Conservation (phyloP, 345 rosid species). For the Gossypium stocksii region DNA sequence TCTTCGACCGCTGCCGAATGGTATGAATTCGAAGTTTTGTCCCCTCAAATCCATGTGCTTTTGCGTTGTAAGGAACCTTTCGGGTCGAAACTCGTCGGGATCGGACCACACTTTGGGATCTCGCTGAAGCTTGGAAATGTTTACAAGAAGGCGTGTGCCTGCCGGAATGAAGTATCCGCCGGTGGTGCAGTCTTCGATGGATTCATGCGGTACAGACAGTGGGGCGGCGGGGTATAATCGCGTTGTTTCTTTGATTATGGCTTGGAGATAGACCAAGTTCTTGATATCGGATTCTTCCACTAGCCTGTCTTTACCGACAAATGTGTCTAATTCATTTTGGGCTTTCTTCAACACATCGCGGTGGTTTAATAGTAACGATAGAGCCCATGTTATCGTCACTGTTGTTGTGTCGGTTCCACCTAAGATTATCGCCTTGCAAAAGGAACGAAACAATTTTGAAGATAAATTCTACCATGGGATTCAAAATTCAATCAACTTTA, state of each 20-base stretch:
- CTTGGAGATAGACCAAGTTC: constrained; percentile 30
- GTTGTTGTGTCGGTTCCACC: constrained; percentile 24
- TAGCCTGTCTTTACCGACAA: constrained; percentile 20
- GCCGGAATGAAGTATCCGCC: constrained; percentile 28
- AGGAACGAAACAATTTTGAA: too few relatives aligned
- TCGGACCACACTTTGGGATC: constrained; percentile 33
- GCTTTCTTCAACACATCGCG: constrained; percentile 6
- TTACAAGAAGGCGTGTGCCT: constrained; percentile 18
- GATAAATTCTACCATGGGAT: too few relatives aligned
- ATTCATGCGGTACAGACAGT: constrained; percentile 25
- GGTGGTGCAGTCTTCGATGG: constrained; percentile 22
- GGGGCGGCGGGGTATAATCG: constrained; percentile 33
- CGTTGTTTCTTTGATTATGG: constrained; percentile 35
- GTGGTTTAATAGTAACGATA: constrained; percentile 21
- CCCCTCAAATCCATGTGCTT: constrained; percentile 17
- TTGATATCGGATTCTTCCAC: constrained; percentile 27
- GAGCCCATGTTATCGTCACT: constrained; percentile 26
- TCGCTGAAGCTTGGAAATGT: constrained; percentile 23
- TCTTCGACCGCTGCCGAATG: constrained; percentile 42
- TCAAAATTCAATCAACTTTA: too few relatives aligned
- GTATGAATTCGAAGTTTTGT: constrained; percentile 28
- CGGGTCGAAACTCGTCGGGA: constrained; percentile 30
- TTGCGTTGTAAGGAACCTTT: constrained; percentile 33
- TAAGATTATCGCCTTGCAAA: constrained; percentile 16
- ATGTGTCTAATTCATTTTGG: constrained; percentile 22